Percentiles rank a stretch among this genome's conserved stretches.
phyloP scores from a whole-genome alignment of 495 filamentous ascomycete genomes.

The Stereocaulon alpinum region DNA sequence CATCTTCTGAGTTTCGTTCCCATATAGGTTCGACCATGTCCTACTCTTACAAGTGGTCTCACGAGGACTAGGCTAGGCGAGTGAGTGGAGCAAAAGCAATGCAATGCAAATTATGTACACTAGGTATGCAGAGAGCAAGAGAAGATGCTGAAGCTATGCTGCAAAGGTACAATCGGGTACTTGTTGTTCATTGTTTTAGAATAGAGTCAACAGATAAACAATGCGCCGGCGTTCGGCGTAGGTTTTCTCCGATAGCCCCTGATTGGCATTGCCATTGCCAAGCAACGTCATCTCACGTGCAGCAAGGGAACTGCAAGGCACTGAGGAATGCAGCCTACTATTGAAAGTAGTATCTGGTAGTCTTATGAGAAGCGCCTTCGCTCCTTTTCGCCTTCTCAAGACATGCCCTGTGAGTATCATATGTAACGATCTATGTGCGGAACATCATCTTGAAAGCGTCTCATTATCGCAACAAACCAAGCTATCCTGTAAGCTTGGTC shows the following conservation, averaged over 20 bases:
- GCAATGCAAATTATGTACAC: background rate
- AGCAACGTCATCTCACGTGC: too few species aligned
- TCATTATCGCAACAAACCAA: too few species aligned
- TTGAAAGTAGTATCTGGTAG: too few species aligned
- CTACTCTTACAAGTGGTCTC: background rate
- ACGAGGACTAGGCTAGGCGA: background rate
- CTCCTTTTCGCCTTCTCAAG: too few species aligned
- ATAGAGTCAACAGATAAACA: constrained; percentile 6
- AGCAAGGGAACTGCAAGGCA: too few species aligned
- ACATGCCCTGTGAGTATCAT: too few species aligned
- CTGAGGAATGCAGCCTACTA: too few species aligned
- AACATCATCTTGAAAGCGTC: too few species aligned
- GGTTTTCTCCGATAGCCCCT: background rate
- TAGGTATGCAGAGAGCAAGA: background rate
- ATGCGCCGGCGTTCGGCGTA: background rate
- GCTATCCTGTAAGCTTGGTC: too few species aligned
- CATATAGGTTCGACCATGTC: background rate
- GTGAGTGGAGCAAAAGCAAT: background rate
- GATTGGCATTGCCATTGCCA: too few species aligned
- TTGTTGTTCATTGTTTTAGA: background rate
- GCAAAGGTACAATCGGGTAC: background rate
- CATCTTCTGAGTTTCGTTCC: background rate
- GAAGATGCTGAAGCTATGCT: constrained; percentile 9
- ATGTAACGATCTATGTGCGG: too few species aligned
- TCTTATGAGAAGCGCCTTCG: too few species aligned